These are phyloP conservation scores for Paramecium octaurelia DNA, from an alignment of 73 alveolate genomes.

Conservation along the genomic window DNA sequence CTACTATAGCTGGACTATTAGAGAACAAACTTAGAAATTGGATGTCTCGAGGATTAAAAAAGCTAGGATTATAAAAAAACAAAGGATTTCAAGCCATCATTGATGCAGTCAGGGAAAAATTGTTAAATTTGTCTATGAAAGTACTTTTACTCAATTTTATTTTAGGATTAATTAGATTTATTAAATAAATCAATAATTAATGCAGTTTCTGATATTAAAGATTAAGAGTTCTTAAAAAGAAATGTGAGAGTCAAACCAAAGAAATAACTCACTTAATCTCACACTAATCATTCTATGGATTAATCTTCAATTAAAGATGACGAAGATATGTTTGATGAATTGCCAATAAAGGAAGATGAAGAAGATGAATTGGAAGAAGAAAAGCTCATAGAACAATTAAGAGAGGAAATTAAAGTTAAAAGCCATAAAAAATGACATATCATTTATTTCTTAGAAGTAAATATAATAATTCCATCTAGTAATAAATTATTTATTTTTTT, in stretches of 20 bases:
- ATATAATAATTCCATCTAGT: background rate
- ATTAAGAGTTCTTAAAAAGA: conserved; percentile 5
- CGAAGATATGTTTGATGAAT: conserved; percentile 19
- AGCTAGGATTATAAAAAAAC: background rate
- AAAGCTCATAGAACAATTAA: background rate
- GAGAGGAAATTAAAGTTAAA: conserved; percentile 1
- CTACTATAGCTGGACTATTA: background rate
- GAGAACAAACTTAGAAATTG: conserved; percentile 6
- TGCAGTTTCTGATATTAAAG: background rate
- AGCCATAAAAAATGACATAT: background rate
- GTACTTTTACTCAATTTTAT: background rate
- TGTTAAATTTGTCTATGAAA: background rate
- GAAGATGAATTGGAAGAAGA: conserved; percentile 13
- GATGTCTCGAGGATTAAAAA: background rate
- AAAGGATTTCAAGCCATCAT: conserved; percentile 2
- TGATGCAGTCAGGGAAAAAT: background rate
- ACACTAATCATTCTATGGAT: conserved; percentile 19
- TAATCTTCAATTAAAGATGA: background rate
- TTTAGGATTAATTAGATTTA: background rate
- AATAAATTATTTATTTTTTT: too few species aligned
- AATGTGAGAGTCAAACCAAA: conserved; percentile 30
- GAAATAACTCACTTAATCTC: background rate
- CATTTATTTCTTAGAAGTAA: background rate
- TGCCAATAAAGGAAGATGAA: background rate
- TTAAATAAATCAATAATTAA: background rate